Conservation (phyloP, 2,329 filamentous ascomycete species). For the Aspergillus carbonarius region DNA sequence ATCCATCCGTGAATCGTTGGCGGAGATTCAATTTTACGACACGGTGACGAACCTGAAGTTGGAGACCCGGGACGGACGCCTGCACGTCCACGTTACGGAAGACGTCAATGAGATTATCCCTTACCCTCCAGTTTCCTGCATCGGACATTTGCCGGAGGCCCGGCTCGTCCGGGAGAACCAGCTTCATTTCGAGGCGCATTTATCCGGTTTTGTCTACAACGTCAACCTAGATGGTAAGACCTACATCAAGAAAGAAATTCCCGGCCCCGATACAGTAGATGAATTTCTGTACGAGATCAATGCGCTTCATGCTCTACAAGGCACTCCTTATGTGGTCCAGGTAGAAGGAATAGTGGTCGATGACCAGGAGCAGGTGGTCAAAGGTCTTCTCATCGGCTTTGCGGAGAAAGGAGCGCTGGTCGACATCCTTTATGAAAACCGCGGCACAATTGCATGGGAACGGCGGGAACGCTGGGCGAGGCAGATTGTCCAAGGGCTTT, state of each 20-base stretch:
- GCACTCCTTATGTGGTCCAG: slow-evolving; percentile 74
- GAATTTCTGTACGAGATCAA: slow-evolving; percentile 98
- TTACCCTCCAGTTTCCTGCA: slow-evolving; percentile 71
- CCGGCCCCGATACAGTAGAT: slow-evolving; percentile 89
- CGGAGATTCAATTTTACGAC: slow-evolving; percentile 93
- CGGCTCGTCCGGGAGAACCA: slow-evolving; percentile 66
- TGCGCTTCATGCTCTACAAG: slow-evolving; percentile 74
- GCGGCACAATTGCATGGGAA: slow-evolving; percentile 64
- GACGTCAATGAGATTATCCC: slow-evolving; percentile 92
- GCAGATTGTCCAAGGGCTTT: slow-evolving; percentile 84
- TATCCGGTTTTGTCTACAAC: slow-evolving; percentile 97
- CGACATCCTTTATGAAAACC: slow-evolving; percentile 81
- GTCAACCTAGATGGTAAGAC: slow-evolving; percentile 66
- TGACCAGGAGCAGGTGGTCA: slow-evolving; percentile 69
- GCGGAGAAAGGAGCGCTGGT: slow-evolving; percentile 84
- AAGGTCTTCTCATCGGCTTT: slow-evolving; percentile 85
- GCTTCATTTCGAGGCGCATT: slow-evolving; percentile 82
- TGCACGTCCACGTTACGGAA: slow-evolving; percentile 97
- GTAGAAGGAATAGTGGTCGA: slow-evolving; percentile 89
- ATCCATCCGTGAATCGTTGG: slow-evolving; percentile 84
- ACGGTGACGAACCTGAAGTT: slow-evolving; percentile 95
- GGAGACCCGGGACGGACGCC: slow-evolving; percentile 78
- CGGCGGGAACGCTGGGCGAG: slow-evolving; percentile 82
- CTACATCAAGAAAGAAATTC: slow-evolving; percentile 97
- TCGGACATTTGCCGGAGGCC: slow-evolving; percentile 64